Base-by-base conservation (phyloP, 164 flowering plant genomes). In the Nelumbo lutea region DNA sequence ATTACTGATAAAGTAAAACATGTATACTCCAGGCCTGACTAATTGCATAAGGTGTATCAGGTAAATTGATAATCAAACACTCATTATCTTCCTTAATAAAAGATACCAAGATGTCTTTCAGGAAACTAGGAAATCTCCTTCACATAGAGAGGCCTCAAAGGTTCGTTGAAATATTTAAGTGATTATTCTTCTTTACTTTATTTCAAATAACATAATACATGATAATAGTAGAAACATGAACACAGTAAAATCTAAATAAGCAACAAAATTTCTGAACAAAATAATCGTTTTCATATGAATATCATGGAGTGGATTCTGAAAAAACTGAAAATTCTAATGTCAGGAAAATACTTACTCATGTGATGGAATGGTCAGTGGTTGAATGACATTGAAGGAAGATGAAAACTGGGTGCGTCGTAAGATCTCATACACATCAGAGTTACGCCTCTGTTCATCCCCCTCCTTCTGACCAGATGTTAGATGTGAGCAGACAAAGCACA, bases 401-500 rank as follows among this genome's bases (percentile, higher is more conserved):
- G 93, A 82, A 79, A 95, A 95, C 43, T 77, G 79, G 45, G 99
- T 95, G 3, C 99, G 90, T 14, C 83, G 77, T 68, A 90, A 64
- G 61, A 93, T 95, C 73, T 93, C 99, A 71, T 67, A 55, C 6
- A 93, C 99, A 79, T 95, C 91, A 65, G 94, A 78, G 65, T 93
- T 95, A 11, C 99, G 93, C 81, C 81, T 85, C 44, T 86, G 86
- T 40, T 95, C 85, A 75, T 88, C 93, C 15, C 96, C 96, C 42
- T 82, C 91, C 81, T 89, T 95, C 65, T 86, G 89, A 43, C 99
- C 99, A 75, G 98, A 90, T 41, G 89, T 87, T 71, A 95, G 78
- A 83, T 95, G 99, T 15, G 98, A 90, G 74, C 99, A 93, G 57
- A 95, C 97, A 77, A 95, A 90, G 81, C 98, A 95, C 41, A 95